Evolutionary conservation across 371 early-diverging fungal genomes (phyloP), one percentile per base, ranked within the genome.

Genomic region (Ordospora colligata): DNA sequence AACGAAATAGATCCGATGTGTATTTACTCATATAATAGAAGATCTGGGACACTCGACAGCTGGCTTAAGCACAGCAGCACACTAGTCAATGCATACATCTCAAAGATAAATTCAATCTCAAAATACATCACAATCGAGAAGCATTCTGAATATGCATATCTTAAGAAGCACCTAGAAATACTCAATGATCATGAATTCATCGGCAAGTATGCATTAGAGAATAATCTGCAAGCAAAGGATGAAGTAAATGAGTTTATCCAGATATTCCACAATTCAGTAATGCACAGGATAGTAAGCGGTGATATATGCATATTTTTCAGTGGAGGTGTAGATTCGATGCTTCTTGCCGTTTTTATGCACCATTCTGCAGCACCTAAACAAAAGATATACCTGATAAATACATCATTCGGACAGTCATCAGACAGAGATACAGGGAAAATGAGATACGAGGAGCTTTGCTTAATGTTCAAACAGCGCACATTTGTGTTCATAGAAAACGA

Each of bases 311-410:
- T 58, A 14, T 69, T 73, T 25, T 81, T 81, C 52, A 73, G 75
- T 65, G 81, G 81, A 17, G 81, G 81, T 7, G 67, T 81, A 23
- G 81, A 81, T 49, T 78, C 78, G 1, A 27, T 74, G 43, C 23
- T 81, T 10, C 21, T 81, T 40, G 72, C 76, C 9, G 17, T 77
- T 5, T 70, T 67, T 58, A 10, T 70, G 0, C 68, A 78, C 67
- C 37, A 66, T 51, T 27, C 53, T 14, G 22, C 49, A 42, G 21
- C 21, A 19, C 21, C 21, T 7, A 12, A 21, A 12, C 10, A 52
- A 25, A 8, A 23, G 40, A 75, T 81, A 27, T 76, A 75, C 54
- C 43, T 81, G 52, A 65, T 81, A 17, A 78, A 77, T 64, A 81
- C 81, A 46, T 40, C 68, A 37, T 78, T 78, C 66, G 43, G 32